Conservation (phyloP, 2,329 filamentous ascomycete species). For the Aspergillus sp. region DNA sequence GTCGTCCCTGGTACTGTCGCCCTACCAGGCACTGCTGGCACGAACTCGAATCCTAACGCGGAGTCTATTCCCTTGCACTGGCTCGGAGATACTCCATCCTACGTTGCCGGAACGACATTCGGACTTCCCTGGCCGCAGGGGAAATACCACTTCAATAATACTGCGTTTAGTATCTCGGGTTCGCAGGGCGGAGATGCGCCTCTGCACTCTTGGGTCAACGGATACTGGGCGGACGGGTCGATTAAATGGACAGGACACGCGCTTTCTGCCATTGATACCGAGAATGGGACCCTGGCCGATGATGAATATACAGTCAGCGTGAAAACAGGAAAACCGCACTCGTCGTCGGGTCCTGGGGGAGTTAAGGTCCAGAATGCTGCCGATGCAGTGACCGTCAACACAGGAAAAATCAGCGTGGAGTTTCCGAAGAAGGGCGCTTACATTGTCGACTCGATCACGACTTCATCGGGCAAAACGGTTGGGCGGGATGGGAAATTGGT, state of each 20-base stretch:
- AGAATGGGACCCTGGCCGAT: conserved; percentile 22
- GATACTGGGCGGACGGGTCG: conserved; percentile 61
- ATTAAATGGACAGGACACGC: conserved; percentile 64
- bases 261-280: conserved; percentile 44
- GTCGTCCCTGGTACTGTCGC: too few relatives aligned
- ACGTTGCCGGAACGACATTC: conserved; percentile 43
- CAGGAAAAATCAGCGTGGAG: conserved; percentile 44
- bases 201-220: conserved; percentile 58
- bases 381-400: conserved; percentile 42
- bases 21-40: too few relatives aligned
- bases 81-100: conserved; percentile 41
- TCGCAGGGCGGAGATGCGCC: conserved; percentile 16
- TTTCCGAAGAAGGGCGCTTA: conserved; percentile 51
- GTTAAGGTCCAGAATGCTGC: conserved; percentile 7
- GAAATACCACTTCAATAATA: conserved; percentile 38
- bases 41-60: not conserved
- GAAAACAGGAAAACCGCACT: not conserved
- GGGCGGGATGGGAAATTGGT: conserved; percentile 52
- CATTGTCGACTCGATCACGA: conserved; percentile 45
- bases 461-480: conserved; percentile 43
- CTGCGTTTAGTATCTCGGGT: conserved; percentile 36
- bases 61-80: conserved; percentile 26
- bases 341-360: not conserved
- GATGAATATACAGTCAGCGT: not conserved
- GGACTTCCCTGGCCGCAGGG: conserved; percentile 46